phyloP scores from a whole-genome alignment of 768 basidiomycete species.

The Termitomyces sp. region DNA sequence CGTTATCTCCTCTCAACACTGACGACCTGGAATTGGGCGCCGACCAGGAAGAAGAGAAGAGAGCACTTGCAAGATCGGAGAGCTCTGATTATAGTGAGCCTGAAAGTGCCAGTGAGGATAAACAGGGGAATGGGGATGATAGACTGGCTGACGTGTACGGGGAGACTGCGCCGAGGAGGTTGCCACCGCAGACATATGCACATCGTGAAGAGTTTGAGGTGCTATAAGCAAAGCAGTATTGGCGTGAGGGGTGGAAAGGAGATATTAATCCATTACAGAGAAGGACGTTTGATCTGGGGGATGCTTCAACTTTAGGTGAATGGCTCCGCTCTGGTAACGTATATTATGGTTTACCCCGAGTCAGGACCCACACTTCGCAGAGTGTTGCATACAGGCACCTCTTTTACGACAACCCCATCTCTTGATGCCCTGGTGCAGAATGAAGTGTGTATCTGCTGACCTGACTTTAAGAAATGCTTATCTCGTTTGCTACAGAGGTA shows the following conservation, averaged over 20 bases:
- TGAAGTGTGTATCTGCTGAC: slow-evolving; percentile 9
- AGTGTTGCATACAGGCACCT: too few relatives aligned
- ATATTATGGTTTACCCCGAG: background rate
- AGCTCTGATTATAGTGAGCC: background rate
- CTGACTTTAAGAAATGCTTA: background rate
- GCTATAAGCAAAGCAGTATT: slow-evolving; percentile 65
- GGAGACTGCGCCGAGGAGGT: slow-evolving; percentile 4
- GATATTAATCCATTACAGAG: slow-evolving; percentile 34
- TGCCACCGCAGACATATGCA: slow-evolving; percentile 33
- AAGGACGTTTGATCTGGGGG: slow-evolving; percentile 54
- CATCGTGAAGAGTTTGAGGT: slow-evolving; percentile 59
- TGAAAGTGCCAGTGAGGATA: background rate
- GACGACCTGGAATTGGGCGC: slow-evolving; percentile 42
- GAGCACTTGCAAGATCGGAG: background rate
- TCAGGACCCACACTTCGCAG: too few relatives aligned
- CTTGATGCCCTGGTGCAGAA: slow-evolving; percentile 14
- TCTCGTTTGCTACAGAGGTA: background rate
- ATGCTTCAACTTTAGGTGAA: slow-evolving; percentile 70
- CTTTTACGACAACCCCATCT: too few relatives aligned
- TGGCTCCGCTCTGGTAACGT: too few relatives aligned
- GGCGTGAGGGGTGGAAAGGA: slow-evolving; percentile 63
- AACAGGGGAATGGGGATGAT: background rate
- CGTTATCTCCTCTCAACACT: slow-evolving; percentile 62
- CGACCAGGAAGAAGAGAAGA: slow-evolving; percentile 14
- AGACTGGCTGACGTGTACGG: slow-evolving; percentile 1